These are phyloP conservation scores for Metschnikowia hibisci DNA, from an alignment of 805 yeast genomes.

Conservation along the genomic window DNA sequence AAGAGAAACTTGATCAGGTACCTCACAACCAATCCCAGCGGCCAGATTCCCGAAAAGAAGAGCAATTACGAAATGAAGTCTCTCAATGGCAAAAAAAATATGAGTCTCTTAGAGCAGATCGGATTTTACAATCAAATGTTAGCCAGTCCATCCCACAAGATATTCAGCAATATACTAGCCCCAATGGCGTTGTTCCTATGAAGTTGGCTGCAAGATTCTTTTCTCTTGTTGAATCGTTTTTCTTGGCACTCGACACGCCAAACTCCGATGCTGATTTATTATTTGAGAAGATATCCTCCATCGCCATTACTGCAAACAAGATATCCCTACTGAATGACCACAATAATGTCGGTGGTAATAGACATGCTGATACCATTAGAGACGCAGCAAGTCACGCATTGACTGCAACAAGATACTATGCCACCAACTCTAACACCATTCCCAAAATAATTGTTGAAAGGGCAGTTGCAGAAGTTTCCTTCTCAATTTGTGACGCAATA, in stretches of 20 bases:
- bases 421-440: constrained; percentile 56
- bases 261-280: constrained; percentile 34
- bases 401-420: constrained; percentile 71
- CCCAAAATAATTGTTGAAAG: constrained; percentile 72
- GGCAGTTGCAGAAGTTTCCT: constrained; percentile 70
- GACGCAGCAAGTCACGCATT: constrained; percentile 72
- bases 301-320: constrained; percentile 45
- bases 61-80: constrained; percentile 27
- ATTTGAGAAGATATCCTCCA: constrained; percentile 49
- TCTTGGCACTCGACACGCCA: constrained; percentile 28
- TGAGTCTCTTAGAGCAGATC: constrained; percentile 44
- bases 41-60: constrained; percentile 10
- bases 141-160: constrained; percentile 20
- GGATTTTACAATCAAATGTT: constrained; percentile 20
- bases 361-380: constrained; percentile 46
- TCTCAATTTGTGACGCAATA: constrained; percentile 59
- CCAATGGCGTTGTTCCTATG: constrained; percentile 46
- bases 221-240: constrained; percentile 45
- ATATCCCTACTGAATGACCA: constrained; percentile 33
- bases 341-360: constrained; percentile 12
- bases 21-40: constrained; percentile 15
- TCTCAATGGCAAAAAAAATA: constrained; percentile 49
- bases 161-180: constrained; percentile 27
- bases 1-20: constrained; percentile 28
- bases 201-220: constrained; percentile 44